Evolutionary conservation across 2,329 filamentous ascomycete species (phyloP).

Genomic region (Pseudocercospora eumusae): DNA sequence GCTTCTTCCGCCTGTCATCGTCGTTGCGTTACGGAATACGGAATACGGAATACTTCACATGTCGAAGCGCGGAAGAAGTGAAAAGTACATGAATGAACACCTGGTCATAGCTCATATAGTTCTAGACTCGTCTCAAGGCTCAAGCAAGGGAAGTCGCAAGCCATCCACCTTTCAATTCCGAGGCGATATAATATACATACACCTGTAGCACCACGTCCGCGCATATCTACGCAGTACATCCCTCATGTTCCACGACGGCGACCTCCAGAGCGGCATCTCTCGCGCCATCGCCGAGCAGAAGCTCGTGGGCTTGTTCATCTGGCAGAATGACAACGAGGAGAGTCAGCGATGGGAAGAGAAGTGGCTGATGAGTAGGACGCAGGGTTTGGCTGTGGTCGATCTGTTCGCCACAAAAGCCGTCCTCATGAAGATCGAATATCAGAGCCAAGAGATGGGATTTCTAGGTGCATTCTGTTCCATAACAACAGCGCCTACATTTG

Average conservation of each 20-base stretch:
- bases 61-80: not conserved
- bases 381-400: conserved; percentile 26
- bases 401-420: conserved; percentile 65
- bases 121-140: too few relatives aligned
- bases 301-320: conserved; percentile 81
- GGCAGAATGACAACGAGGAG: conserved; percentile 65
- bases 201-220: not conserved
- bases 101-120: not conserved
- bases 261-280: conserved; percentile 77
- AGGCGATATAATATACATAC: not conserved
- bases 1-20: too few relatives aligned
- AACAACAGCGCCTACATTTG: conserved; percentile 72
- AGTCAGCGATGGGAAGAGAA: conserved; percentile 54
- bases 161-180: not conserved
- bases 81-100: not conserved
- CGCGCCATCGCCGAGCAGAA: conserved; percentile 73
- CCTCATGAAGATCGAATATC: conserved; percentile 67
- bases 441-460: conserved; percentile 78
- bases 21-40: too few relatives aligned
- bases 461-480: conserved; percentile 80
- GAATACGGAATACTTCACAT: not conserved
- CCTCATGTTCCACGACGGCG: conserved; percentile 78
- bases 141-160: not conserved
- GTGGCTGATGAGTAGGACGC: conserved; percentile 34
- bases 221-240: not conserved